A percentile compares a stretch with the other conserved stretches of the same genome.
These are phyloP conservation scores for Colletotrichum lini DNA, from an alignment of 2,329 filamentous ascomycete species.

Conservation along the genomic window DNA sequence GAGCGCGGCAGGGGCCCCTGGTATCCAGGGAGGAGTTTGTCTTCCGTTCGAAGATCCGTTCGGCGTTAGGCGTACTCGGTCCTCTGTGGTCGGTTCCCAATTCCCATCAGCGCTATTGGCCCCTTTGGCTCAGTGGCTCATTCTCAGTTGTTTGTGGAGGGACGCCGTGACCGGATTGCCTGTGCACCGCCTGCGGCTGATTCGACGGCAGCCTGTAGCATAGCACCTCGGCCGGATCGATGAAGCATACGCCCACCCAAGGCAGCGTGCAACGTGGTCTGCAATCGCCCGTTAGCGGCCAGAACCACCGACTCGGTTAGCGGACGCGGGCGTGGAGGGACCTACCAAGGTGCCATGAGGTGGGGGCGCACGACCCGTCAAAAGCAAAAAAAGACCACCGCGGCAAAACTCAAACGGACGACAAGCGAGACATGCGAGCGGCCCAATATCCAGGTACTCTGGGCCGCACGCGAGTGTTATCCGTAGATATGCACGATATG, in stretches of 20 bases:
- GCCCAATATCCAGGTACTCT: background rate
- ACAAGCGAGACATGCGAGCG: background rate
- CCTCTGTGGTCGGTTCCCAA: too few species aligned
- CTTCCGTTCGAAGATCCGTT: background rate
- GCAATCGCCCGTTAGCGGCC: slow-evolving; percentile 24
- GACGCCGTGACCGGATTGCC: background rate
- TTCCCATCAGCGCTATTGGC: background rate
- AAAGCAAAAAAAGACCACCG: background rate
- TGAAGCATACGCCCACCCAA: background rate
- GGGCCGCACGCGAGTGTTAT: background rate
- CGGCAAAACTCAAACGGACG: background rate
- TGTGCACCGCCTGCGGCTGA: slow-evolving; percentile 19
- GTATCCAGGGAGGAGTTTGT: slow-evolving; percentile 13
- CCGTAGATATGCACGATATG: slow-evolving; percentile 25
- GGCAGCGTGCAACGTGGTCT: slow-evolving; percentile 1
- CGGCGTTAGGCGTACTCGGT: too few species aligned
- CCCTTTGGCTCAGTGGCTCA: background rate
- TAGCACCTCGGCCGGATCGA: background rate
- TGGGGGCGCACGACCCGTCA: background rate
- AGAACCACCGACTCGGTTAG: slow-evolving; percentile 30
- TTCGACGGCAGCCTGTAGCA: slow-evolving; percentile 15
- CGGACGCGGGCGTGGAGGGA: slow-evolving; percentile 2
- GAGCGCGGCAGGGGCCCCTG: background rate
- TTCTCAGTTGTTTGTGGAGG: too few species aligned
- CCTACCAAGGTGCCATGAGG: too few species aligned